phyloP scores from a whole-genome alignment of 2,329 filamentous ascomycete species.

The Tolypocladium guangdongense region DNA sequence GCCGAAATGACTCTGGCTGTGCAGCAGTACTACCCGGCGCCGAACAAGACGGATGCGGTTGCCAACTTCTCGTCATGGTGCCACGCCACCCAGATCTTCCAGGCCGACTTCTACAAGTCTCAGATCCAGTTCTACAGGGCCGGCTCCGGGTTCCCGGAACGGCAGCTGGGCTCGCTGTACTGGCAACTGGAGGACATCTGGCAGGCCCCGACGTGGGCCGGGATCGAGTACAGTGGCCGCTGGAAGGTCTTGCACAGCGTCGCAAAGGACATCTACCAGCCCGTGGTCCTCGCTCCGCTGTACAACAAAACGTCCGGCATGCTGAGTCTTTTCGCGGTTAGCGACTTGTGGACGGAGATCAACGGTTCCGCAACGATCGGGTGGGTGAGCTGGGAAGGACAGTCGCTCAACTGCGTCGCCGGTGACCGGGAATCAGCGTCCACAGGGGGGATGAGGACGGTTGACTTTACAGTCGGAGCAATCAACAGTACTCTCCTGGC shows the following conservation, averaged over 20 bases:
- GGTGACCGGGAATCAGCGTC: neutral
- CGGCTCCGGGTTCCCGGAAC: slow-evolving; percentile 44
- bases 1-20: slow-evolving; percentile 48
- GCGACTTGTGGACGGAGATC: slow-evolving; percentile 1
- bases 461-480: slow-evolving; percentile 2
- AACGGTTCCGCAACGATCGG: neutral
- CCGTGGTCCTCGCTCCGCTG: slow-evolving; percentile 47
- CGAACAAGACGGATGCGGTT: slow-evolving; percentile 37
- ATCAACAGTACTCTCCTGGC: slow-evolving; percentile 4
- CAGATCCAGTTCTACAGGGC: slow-evolving; percentile 52
- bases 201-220: slow-evolving; percentile 54
- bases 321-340: slow-evolving; percentile 30
- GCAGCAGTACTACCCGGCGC: slow-evolving; percentile 43
- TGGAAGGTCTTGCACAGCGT: slow-evolving; percentile 53
- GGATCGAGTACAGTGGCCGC: slow-evolving; percentile 50
- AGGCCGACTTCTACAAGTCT: slow-evolving; percentile 49
- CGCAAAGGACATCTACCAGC: slow-evolving; percentile 44
- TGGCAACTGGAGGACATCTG: slow-evolving; percentile 58
- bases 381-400: slow-evolving; percentile 3
- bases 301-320: slow-evolving; percentile 38
- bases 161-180: slow-evolving; percentile 49
- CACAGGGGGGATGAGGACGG: neutral
- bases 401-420: neutral
- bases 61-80: slow-evolving; percentile 53
- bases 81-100: slow-evolving; percentile 51